Base-by-base conservation (phyloP, 1,139 yeast species). In the Hanseniaspora uvarum region DNA sequence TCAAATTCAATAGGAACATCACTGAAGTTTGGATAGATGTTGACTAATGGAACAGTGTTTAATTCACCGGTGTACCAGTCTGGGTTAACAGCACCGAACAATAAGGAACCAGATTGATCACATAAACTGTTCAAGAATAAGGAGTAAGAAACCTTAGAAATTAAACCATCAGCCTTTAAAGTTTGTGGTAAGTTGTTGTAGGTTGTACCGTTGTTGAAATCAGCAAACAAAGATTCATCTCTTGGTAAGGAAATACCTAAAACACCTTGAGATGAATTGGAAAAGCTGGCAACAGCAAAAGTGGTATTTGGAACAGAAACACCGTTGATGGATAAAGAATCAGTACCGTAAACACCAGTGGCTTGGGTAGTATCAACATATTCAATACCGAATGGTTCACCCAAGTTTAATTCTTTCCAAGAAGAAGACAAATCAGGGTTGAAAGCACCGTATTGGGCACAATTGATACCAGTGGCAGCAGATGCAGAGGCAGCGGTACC, bases 301-400 rank as follows among this genome's bases (percentile, higher is more conserved):
- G 68, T 63, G 16, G 64, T 53, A 39, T 57, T 56, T 0, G 69
- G 58, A n/a, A 83, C 72, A 18, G 67, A 64, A 5, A 72, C 69
- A 14, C 69, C 72, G 55, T 73, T 72, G 51, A 82, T 63, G 2
- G 61, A 59, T 40, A 81, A 67, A 44, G 68, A 64, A 60, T 84
- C 94, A 54, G 69, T 67, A 48, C 83, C 87, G 83, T 84, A 84
- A 55, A 70, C 64, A 45, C 94, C 94, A 7, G 62, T 58, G 1
- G 89, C 87, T 61, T 65, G 71, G 26, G 86, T 72, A 7, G 66
- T 63, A 64, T 85, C 94, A 33, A 81, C 89, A 61, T 86, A 86
- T 31, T 68, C 57, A 60, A 83, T 83, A 50, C 62, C 63, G 60
- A 77, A 77, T 50, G 64, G 65, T 6, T 81, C 73, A 10, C 47